phyloP scores from a whole-genome alignment of 176 grass and related monocot genomes.

The Metroxylon sagu region DNA sequence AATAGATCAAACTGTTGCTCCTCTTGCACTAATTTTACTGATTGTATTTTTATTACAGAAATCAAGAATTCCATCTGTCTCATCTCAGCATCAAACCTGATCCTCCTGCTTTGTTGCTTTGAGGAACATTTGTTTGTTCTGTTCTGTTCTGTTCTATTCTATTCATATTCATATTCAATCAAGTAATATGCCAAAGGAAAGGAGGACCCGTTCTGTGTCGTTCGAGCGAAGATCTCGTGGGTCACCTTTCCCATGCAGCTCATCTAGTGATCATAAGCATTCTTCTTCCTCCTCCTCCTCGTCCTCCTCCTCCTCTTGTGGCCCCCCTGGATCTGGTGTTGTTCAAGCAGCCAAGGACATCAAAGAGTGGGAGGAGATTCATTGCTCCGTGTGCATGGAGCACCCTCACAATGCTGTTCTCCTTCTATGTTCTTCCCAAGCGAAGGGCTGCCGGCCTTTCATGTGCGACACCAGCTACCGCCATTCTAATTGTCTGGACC shows the following conservation, averaged over 20 bases:
- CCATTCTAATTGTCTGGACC: slow-evolving; percentile 72
- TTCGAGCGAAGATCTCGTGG: slow-evolving; percentile 18
- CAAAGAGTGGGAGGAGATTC: slow-evolving; percentile 61
- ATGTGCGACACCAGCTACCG: slow-evolving; percentile 68
- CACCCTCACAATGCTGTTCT: slow-evolving; percentile 82
- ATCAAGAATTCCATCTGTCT: too few relatives aligned
- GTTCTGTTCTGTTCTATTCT: too few relatives aligned
- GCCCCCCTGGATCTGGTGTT: slow-evolving; percentile 2
- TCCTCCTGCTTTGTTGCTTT: too few relatives aligned
- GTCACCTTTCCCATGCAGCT: slow-evolving; percentile 27
- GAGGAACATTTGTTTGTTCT: too few relatives aligned
- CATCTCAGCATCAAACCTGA: too few relatives aligned
- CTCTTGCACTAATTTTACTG: too few relatives aligned
- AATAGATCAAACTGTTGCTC: too few relatives aligned
- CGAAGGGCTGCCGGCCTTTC: slow-evolving; percentile 75
- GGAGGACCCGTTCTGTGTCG: slow-evolving; percentile 33
- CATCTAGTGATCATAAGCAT: slow-evolving; percentile 2
- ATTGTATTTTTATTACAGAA: too few relatives aligned
- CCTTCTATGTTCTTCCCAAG: slow-evolving; percentile 57
- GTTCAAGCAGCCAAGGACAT: slow-evolving; percentile 21
- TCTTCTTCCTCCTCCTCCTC: slow-evolving; percentile 4
- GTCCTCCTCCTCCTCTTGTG: slow-evolving; percentile 1
- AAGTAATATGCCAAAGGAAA: slow-evolving; percentile 65
- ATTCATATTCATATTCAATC: too few relatives aligned
- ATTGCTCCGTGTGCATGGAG: slow-evolving; percentile 91